Base-by-base conservation (phyloP, 306 rosid genomes). In the Cucurbita argyrosperma region DNA sequence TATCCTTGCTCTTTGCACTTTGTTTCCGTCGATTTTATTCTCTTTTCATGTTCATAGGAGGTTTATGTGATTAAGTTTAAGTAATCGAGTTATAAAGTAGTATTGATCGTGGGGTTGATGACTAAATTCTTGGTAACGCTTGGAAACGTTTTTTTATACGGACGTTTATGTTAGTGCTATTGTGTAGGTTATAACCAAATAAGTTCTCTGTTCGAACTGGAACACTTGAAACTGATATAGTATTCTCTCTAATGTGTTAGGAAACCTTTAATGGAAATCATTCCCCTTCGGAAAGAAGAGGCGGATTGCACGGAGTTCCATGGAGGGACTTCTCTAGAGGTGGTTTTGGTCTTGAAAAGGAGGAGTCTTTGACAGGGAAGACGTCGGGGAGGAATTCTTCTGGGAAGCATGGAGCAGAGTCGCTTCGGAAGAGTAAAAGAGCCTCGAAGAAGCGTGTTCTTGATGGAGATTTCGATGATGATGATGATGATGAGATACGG, bases 251-350 rank as follows among this genome's bases (percentile, higher is more conserved):
- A 71, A 51, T 45, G 70, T 70, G 62, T 40, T 75, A 94, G 97
- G 83, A 79, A 76, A 88, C 77, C 84, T 84, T 84, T 37, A 94
- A 85, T 55, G 91, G 86, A 51, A 82, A 79, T 74, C 78, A 80
- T 65, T 83, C 96, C 69, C 85, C 82, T 38, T 83, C 79, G 39
- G 92, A 84, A 49, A 90, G 83, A 80, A 90, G 78, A 85, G 79
- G 84, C 16, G 71, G 89, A 43, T 80, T 94, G 50, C 90, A 89
- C 77, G 99, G 99, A 61, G 81, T 94, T 83, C 99, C 97, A 4
- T 91, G 96, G 99, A 94, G 83, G 79, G 96, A 90, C 84, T 90
- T 90, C 75, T 79, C 90, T 16, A 78, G 86, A 79, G 89, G 82
- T 77, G 87, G 99, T 72, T 80, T 85, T 83, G 87, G 83, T 82